A percentile compares a stretch with the other conserved stretches of the same genome.
Conservation (phyloP, 495 filamentous ascomycete species). For the Platismatia glauca region DNA sequence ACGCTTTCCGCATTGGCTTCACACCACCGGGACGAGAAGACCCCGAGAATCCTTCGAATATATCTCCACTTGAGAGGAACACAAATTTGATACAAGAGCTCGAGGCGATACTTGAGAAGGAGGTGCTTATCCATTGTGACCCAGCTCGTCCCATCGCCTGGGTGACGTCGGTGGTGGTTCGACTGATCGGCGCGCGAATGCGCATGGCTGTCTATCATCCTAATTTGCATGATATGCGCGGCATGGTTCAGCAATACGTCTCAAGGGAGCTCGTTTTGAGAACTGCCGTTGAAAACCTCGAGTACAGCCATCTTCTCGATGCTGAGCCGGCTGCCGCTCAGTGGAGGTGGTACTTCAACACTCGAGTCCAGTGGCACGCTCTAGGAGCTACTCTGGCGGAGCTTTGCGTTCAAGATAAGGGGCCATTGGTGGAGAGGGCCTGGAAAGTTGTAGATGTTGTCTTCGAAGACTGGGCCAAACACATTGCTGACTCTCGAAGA, state of each 20-base stretch:
- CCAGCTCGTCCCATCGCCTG: constrained; percentile 15
- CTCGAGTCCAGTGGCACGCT: constrained; percentile 41
- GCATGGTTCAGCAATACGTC: constrained; percentile 5
- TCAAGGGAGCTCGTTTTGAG: constrained; percentile 15
- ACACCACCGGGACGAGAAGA: constrained; percentile 7
- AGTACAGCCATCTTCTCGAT: constrained; percentile 18
- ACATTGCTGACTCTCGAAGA: constrained; percentile 45
- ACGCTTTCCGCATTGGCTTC: constrained; percentile 4
- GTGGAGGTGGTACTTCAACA: constrained; percentile 35
- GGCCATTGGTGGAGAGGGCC: constrained; percentile 65
- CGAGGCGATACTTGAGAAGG: constrained; percentile 12
- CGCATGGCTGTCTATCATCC: constrained; percentile 22
- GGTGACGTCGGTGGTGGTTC: constrained; percentile 18
- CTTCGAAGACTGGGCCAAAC: constrained; percentile 46
- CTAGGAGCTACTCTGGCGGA: constrained; percentile 54
- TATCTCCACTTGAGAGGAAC: constrained; percentile 11
- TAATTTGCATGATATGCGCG: constrained; percentile 7
- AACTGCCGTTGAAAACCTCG: constrained; percentile 18
- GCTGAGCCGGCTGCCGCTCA: constrained; percentile 15
- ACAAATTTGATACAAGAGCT: constrained; percentile 5
- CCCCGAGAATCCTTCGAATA: neutral
- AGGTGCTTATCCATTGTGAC: constrained; percentile 19
- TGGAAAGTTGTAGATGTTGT: constrained; percentile 64
- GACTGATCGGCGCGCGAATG: constrained; percentile 17
- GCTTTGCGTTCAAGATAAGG: constrained; percentile 59